These are phyloP conservation scores for Pseudofabraea citricarpa DNA, from an alignment of 2,329 filamentous ascomycete species.

Conservation along the genomic window DNA sequence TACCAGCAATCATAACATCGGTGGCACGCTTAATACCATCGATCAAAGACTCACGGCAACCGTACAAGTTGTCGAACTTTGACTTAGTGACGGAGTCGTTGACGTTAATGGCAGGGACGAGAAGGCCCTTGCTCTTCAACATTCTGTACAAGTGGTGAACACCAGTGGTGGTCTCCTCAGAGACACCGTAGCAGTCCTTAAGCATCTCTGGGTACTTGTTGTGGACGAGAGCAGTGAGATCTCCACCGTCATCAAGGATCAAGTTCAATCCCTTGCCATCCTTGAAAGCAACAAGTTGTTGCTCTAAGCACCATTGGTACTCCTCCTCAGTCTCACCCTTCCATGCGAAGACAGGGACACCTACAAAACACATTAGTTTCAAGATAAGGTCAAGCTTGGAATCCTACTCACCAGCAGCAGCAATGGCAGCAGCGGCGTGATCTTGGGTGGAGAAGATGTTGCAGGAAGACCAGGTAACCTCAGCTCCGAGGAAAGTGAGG, in stretches of 20 bases:
- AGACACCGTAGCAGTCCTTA: slow-evolving; percentile 96
- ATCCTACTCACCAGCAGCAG: slow-evolving; percentile 50
- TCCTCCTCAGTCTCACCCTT: slow-evolving; percentile 95
- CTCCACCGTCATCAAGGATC: slow-evolving; percentile 98
- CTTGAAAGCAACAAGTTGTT: slow-evolving; percentile 96
- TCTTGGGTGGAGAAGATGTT: slow-evolving; percentile 99
- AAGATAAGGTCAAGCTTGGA: no score
- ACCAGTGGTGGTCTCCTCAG: slow-evolving; percentile 99
- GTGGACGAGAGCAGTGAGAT: slow-evolving; percentile 94
- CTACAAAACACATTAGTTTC: slow-evolving; percentile 30
- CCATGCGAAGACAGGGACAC: slow-evolving; percentile 79
- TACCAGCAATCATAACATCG: slow-evolving; percentile 99
- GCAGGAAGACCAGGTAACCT: slow-evolving; percentile 98
- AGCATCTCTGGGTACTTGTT: slow-evolving; percentile 98
- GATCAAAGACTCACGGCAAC: slow-evolving; percentile 96
- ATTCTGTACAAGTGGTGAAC: slow-evolving; percentile 99
- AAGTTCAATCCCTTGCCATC: slow-evolving; percentile 95
- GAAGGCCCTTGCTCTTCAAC: slow-evolving; percentile 85
- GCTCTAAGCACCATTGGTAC: slow-evolving; percentile 99
- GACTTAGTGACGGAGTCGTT: slow-evolving; percentile 99
- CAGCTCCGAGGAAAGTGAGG: slow-evolving; percentile 86
- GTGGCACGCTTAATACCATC: slow-evolving; percentile 99
- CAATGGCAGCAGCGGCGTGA: slow-evolving; percentile 96
- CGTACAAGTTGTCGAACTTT: slow-evolving; percentile 99
- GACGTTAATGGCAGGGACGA: slow-evolving; percentile 97